A percentile compares a stretch with the other conserved stretches of the same genome.
Evolutionary conservation across 257 asterid species (phyloP).

Genomic region (Penstemon eatonii): DNA sequence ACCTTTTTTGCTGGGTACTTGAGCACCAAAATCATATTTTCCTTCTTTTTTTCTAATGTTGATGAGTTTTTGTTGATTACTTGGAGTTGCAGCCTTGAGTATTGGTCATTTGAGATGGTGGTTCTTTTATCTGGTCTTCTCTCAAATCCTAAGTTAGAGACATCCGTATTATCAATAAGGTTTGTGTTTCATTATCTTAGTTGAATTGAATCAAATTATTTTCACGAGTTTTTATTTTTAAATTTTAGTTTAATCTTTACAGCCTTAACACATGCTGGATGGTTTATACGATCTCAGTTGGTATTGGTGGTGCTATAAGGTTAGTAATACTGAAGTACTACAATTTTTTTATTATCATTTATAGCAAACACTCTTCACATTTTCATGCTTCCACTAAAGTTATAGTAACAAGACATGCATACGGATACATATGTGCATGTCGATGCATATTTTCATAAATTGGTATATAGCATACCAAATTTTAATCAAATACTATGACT

Average conservation of each 20-base stretch:
- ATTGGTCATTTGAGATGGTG: conserved; percentile 78
- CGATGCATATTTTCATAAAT: no score
- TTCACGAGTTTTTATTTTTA: not conserved
- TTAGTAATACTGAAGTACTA: conserved; percentile 21
- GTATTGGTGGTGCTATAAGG: conserved; percentile 81
- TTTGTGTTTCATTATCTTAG: conserved; percentile 20
- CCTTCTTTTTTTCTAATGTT: not conserved
- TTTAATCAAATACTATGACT: not conserved
- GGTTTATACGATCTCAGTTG: conserved; percentile 70
- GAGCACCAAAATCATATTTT: not conserved
- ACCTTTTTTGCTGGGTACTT: not conserved
- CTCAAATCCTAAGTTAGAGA: conserved; percentile 69
- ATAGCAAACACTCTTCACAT: not conserved
- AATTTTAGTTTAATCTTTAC: conserved; percentile 26
- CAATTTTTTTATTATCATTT: not conserved
- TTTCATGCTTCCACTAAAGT: not conserved
- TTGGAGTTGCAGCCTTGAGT: conserved; percentile 52
- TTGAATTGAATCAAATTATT: not conserved
- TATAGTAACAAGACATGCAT: not conserved
- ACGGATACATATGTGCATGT: no score
- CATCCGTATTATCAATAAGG: conserved; percentile 77
- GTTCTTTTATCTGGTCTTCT: conserved; percentile 72
- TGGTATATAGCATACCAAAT: no score
- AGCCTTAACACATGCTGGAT: conserved; percentile 81
- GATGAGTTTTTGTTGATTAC: not conserved